phyloP scores from a whole-genome alignment of 1,284 basidiomycete genomes.

The Leccinum discolor region DNA sequence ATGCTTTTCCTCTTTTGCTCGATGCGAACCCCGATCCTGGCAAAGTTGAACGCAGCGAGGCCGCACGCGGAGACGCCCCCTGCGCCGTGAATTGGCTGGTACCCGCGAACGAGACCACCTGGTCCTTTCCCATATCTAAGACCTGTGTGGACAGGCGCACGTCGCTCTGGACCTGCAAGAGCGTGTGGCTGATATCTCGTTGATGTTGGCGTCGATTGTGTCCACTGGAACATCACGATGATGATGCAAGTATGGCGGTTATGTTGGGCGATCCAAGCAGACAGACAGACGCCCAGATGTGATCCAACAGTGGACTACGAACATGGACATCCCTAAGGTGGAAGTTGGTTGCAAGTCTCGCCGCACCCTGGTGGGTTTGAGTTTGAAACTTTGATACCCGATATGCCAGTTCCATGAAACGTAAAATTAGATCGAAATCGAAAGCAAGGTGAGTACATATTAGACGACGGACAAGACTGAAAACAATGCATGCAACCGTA shows the following conservation, averaged over 20 bases:
- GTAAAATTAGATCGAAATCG: not conserved
- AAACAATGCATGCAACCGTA: not conserved
- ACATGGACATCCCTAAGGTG: not conserved
- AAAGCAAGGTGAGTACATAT: not conserved
- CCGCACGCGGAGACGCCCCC: constrained; percentile 55
- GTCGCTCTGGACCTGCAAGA: not conserved
- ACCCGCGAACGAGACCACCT: constrained; percentile 42
- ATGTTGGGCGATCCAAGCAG: not conserved
- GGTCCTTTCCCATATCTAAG: constrained; percentile 24
- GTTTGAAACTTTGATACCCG: too few relatives aligned
- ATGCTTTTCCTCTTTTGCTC: constrained; percentile 11
- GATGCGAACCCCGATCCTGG: constrained; percentile 38
- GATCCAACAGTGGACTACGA: too few relatives aligned
- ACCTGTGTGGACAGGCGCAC: constrained; percentile 17
- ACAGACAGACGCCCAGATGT: not conserved
- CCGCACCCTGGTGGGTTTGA: too few relatives aligned
- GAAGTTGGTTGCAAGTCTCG: not conserved
- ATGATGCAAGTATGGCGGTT: not conserved
- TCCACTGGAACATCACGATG: not conserved
- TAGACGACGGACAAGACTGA: not conserved
- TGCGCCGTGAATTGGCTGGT: constrained; percentile 47
- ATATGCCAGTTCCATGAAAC: not conserved
- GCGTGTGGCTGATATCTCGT: not conserved
- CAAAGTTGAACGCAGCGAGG: constrained; percentile 63
- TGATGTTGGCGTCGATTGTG: not conserved